A percentile compares a stretch with the other conserved stretches of the same genome.
Evolutionary conservation across 257 asterid species (phyloP).

Genomic region (Fraxinus quadrangulata): DNA sequence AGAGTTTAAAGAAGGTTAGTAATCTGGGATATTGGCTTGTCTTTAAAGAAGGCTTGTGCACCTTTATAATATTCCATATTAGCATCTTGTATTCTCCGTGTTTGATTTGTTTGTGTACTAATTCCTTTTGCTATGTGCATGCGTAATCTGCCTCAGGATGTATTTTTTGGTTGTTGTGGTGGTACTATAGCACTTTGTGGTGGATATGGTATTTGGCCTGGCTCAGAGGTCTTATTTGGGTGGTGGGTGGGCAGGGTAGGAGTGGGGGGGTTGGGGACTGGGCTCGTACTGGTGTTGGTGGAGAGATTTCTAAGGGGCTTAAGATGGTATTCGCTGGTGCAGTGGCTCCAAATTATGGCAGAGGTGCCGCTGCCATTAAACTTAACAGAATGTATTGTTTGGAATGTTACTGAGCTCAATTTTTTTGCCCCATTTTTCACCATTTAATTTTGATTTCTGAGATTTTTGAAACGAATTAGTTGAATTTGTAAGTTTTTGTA

Average conservation of each 20-base stretch:
- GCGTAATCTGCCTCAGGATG: background rate
- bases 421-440: background rate
- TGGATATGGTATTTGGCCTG: background rate
- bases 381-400: background rate
- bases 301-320: background rate
- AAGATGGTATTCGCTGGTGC: background rate
- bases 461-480: constrained; percentile 10
- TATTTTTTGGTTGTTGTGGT: background rate
- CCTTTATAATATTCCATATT: background rate
- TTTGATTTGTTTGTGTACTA: background rate
- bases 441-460: background rate
- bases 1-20: background rate
- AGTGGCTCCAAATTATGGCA: background rate
- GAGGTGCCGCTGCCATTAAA: constrained; percentile 2
- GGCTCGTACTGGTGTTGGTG: background rate
- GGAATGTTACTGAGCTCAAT: constrained; percentile 4
- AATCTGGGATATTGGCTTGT: background rate
- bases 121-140: background rate
- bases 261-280: background rate
- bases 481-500: constrained; percentile 9
- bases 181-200: background rate
- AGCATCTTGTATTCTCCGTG: background rate
- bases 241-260: background rate
- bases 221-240: background rate
- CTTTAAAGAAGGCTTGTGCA: background rate